Percentiles rank a stretch among this genome's conserved stretches.
Conservation (phyloP, 805 yeast genomes). For the Metschnikowia santaceciliae region DNA sequence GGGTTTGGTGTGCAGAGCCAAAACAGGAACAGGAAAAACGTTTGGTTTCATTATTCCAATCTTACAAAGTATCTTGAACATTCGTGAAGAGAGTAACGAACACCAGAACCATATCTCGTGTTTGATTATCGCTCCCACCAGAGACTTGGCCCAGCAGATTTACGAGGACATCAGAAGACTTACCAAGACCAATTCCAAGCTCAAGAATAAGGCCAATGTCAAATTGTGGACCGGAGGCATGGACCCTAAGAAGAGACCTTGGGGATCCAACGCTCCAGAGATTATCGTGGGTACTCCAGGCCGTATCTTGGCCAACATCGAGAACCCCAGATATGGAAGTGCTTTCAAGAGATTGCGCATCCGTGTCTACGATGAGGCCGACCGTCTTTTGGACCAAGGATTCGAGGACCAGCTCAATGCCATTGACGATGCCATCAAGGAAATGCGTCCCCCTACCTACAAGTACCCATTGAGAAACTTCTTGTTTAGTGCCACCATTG, state of each 20-base stretch:
- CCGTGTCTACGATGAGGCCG: slow-evolving; percentile 88
- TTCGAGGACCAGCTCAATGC: slow-evolving; percentile 63
- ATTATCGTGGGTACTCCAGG: slow-evolving; percentile 90
- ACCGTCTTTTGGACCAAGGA: slow-evolving; percentile 76
- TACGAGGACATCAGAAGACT: slow-evolving; percentile 58
- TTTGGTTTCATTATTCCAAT: slow-evolving; percentile 84
- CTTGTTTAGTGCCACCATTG: slow-evolving; percentile 86
- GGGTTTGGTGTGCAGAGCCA: slow-evolving; percentile 85
- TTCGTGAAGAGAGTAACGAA: slow-evolving; percentile 12
- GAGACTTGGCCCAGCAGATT: slow-evolving; percentile 86
- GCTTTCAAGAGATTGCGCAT: slow-evolving; percentile 54
- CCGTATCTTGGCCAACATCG: slow-evolving; percentile 62
- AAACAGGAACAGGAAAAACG: slow-evolving; percentile 95
- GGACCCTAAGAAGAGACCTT: slow-evolving; percentile 31
- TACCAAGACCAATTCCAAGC: slow-evolving; percentile 18
- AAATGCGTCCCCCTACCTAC: slow-evolving; percentile 21
- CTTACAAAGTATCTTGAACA: slow-evolving; percentile 50
- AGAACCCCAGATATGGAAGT: slow-evolving; percentile 40
- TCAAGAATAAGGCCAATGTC: slow-evolving; percentile 16
- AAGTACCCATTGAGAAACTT: slow-evolving; percentile 52
- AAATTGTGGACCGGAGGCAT: slow-evolving; percentile 63
- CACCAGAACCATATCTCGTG: slow-evolving; percentile 37
- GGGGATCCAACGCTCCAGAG: slow-evolving; percentile 42
- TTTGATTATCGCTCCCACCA: slow-evolving; percentile 80
- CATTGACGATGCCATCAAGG: slow-evolving; percentile 49